Conservation (phyloP, 1,284 basidiomycete genomes). For the Rhizoctonia solani region DNA sequence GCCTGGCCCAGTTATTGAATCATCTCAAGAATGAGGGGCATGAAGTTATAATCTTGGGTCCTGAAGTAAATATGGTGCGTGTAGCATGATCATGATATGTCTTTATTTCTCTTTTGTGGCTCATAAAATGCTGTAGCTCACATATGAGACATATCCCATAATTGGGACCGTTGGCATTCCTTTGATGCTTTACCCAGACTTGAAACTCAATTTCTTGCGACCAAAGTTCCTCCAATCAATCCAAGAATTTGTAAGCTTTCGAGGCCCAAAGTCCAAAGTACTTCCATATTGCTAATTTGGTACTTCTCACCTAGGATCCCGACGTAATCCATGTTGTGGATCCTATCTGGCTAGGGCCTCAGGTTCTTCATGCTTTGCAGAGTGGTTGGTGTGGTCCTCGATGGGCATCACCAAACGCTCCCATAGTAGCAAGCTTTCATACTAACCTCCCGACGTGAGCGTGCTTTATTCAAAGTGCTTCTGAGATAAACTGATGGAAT, state of each 20-base stretch:
- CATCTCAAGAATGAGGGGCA: constrained; percentile 58
- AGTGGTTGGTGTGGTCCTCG: constrained; percentile 48
- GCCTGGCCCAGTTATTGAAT: constrained; percentile 57
- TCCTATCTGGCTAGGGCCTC: constrained; percentile 59
- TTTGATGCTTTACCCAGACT: constrained; percentile 55
- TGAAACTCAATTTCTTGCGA: constrained; percentile 61
- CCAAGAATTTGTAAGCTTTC: constrained; percentile 45
- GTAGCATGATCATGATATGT: background rate
- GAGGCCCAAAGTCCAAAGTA: background rate
- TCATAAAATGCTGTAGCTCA: constrained; percentile 41
- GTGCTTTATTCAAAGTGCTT: background rate
- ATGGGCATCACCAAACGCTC: constrained; percentile 46
- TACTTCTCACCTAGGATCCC: constrained; percentile 46
- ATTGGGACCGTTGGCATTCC: constrained; percentile 60
- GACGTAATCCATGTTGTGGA: constrained; percentile 58
- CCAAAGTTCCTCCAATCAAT: constrained; percentile 55
- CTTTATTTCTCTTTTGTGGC: background rate
- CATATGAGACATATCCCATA: constrained; percentile 57
- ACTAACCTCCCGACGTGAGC: constrained; percentile 53
- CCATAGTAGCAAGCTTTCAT: constrained; percentile 57
- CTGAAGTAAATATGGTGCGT: constrained; percentile 52
- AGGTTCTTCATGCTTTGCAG: constrained; percentile 50
- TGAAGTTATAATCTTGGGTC: constrained; percentile 57
- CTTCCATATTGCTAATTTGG: too few species aligned
- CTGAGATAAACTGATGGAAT: constrained; percentile 36